A percentile compares a stretch with the other conserved stretches of the same genome.
These are phyloP conservation scores for Penicillium freii DNA, from an alignment of 2,329 filamentous ascomycete species.

Conservation along the genomic window DNA sequence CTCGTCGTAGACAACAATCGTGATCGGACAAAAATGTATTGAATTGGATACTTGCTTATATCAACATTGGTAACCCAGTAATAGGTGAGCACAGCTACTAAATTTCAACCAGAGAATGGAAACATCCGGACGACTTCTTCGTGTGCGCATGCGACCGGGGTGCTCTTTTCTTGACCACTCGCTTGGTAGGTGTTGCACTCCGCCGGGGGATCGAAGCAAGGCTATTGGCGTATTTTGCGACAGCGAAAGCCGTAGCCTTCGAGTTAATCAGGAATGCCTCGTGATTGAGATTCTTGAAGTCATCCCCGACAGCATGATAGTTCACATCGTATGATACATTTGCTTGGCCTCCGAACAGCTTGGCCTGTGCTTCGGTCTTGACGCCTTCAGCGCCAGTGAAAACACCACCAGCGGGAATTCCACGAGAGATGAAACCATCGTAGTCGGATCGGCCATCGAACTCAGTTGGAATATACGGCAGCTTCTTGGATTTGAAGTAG, in stretches of 20 bases:
- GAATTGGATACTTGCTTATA: background rate
- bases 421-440: constrained; percentile 69
- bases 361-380: constrained; percentile 67
- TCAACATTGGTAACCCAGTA: background rate
- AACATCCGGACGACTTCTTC: constrained; percentile 23
- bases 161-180: constrained; percentile 1
- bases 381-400: constrained; percentile 74
- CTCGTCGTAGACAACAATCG: background rate
- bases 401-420: constrained; percentile 72
- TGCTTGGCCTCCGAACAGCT: constrained; percentile 68
- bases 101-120: constrained; percentile 21
- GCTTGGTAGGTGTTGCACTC: constrained; percentile 1
- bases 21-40: background rate
- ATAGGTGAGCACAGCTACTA: background rate
- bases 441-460: constrained; percentile 82
- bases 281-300: constrained; percentile 53
- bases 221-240: constrained; percentile 29
- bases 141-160: constrained; percentile 16
- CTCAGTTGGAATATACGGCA: constrained; percentile 67
- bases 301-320: constrained; percentile 56
- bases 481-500: constrained; percentile 62
- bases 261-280: constrained; percentile 30
- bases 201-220: constrained; percentile 23
- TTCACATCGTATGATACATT: constrained; percentile 57
- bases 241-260: constrained; percentile 27